Base-by-base conservation (phyloP, 164 flowering plant species). In the Vitis amurensis region DNA sequence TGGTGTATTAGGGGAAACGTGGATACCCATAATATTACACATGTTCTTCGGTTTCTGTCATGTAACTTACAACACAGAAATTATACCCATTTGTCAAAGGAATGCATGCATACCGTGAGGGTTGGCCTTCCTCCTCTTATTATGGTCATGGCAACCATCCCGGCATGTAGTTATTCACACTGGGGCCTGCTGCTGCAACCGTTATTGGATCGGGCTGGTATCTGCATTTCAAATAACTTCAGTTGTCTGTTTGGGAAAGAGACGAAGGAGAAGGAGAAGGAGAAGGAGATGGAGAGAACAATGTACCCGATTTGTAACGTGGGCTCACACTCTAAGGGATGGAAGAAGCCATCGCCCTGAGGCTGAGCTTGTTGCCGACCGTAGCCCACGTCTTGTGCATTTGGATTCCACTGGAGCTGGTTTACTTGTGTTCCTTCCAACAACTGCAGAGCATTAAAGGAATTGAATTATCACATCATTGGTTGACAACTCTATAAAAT, bases 101-200 rank as follows among this genome's bases (percentile, higher is more conserved):
- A 37, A 37, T 37, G 7, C 44, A 37, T 37, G 7, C 44, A 37
- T 37, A 37, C 44, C 44, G 0, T 37, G 44, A 37, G 44, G 6
- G 4, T 37, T 3, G 44, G 44, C 59, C 4, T 4, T 61, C 10
- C 9, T 23, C 44, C 59, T 64, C 11, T 66, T 53, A 13, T 85
- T 37, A 37, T 37, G 44, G 44, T 6, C 82, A 91, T 59, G 89
- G 88, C 59, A 90, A 60, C 98, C 98, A 93, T n/a, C 87, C 89
- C 37, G 83, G 74, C 88, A 91, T 83, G 83, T 73, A 93, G 71
- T 82, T 89, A 76, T 74, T 90, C 79, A 84, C 81, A 77, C 91
- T 88, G 16, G 96, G 91, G 14, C 93, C 97, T 29, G 91, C 85
- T 60, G 81, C 77, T 50, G 74, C 89, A 8, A 78, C 87, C 13